Evolutionary conservation across 1,284 basidiomycete genomes (phyloP), one percentile per base, ranked within the genome.

Genomic region (Cutaneotrichosporon arboriforme): DNA sequence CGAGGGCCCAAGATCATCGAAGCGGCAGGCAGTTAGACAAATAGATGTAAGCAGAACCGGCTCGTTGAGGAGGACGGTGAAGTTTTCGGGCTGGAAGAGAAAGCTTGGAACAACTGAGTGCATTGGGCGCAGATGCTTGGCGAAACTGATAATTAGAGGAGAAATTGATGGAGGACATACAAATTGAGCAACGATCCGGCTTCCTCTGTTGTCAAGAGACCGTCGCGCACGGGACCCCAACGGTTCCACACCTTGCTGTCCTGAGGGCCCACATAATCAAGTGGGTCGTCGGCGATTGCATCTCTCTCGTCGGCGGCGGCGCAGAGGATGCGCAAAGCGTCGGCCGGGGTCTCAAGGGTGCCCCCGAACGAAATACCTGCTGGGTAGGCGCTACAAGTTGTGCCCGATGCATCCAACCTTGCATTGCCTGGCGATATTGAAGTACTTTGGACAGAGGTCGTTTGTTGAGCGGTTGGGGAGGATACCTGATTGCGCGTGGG

Each of bases 141-240:
- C 51, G 39, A 49, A 62, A 43, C 60, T 62, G 15, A 7, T 21
- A 22, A 17, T 33, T 14, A 2, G 45, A 7, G 22, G 18, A 42
- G 1, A 1, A 18, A 14, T 8, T 3, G 1, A 8, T 14, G 14
- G 21, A 4, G 1, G 8, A 35, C 43, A 21, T 18, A 60, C 58
- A 54, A 54, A 9, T 31, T 26, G 8, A 62, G 44, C 8, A 62
- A 43, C 4, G 35, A 13, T 1, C 49, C 34, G 1, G 61, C 61
- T 36, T 62, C 61, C 15, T 58, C 52, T 4, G 58, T 55, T 7
- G 61, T 62, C 23, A 62, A 39, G 8, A 63, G 46, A 7, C 61
- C 61, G 17, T 63, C 61, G 9, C 61, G 45, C 10, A 63, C 61
- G 0, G 61, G 61, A 36, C 50, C 48, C 61, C 59, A 60, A 34